Percentiles rank a stretch among this genome's conserved stretches.
phyloP scores from a whole-genome alignment of 305 asterid species.

The Rubia occidens region DNA sequence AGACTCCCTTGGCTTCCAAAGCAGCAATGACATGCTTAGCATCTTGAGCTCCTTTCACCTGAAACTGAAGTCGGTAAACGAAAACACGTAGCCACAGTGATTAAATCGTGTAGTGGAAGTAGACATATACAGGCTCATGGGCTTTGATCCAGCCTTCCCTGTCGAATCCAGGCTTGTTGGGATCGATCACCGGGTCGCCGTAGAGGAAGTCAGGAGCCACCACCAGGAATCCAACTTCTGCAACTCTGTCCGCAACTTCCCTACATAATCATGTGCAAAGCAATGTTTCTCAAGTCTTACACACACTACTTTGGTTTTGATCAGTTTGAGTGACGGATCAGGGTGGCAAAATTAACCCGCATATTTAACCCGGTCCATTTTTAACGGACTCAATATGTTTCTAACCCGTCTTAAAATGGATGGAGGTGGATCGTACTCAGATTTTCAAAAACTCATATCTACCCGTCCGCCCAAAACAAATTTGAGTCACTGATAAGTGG shows the following conservation, averaged over 20 bases:
- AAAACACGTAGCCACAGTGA: not conserved
- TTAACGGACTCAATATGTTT: too few relatives aligned
- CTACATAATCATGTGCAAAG: slow-evolving; percentile 4
- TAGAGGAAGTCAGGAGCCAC: slow-evolving; percentile 27
- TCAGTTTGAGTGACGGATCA: too few relatives aligned
- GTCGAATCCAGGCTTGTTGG: slow-evolving; percentile 14
- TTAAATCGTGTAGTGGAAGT: not conserved
- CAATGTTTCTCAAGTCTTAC: too few relatives aligned
- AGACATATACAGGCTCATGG: slow-evolving; percentile 10
- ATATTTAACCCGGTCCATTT: too few relatives aligned
- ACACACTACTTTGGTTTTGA: too few relatives aligned
- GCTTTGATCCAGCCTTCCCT: slow-evolving; percentile 9
- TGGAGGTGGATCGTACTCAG: too few relatives aligned
- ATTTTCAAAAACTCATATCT: too few relatives aligned
- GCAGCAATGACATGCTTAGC: slow-evolving; percentile 24
- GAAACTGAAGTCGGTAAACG: not conserved
- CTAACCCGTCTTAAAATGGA: too few relatives aligned
- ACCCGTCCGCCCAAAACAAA: too few relatives aligned
- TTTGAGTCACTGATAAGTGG: too few relatives aligned
- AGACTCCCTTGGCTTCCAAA: slow-evolving; percentile 18
- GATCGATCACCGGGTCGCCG: slow-evolving; percentile 20
- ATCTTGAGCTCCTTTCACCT: slow-evolving; percentile 26
- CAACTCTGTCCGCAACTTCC: slow-evolving; percentile 25
- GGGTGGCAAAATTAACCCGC: too few relatives aligned
- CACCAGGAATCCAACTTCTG: slow-evolving; percentile 24